Evolutionary conservation across 177 flowering plant species (phyloP), one percentile per base, ranked within the genome.

Genomic region (Vitis hybrid): DNA sequence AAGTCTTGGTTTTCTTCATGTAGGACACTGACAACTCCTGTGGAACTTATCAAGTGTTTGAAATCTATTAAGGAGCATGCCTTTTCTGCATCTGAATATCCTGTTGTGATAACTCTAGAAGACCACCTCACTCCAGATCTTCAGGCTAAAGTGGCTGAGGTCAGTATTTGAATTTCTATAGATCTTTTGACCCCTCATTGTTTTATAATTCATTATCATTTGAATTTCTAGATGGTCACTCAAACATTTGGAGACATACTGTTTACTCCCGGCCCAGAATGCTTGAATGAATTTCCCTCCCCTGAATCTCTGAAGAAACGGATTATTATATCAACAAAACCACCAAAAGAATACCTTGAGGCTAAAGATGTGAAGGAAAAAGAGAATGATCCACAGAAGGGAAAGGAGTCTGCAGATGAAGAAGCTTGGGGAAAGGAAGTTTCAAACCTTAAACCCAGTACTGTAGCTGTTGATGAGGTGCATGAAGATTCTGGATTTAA

Each of bases 1-100:
- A 59, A 17, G 51, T 48, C 19, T 45, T 51, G n/a, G 49, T 21
- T 66, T 61, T 65, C 57, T 71, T 34, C 52, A 21, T 71, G 59
- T 68, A 92, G 98, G 89, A 92, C 98, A n/a, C 72, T 91, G 70
- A 92, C 98, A 39, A 72, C 89, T 63, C 96, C 97, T 2, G 96
- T 92, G 76, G 79, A 76, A 72, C 91, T 92, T 13, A 80, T 89
- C 70, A 87, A 83, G 70, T 92, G 97, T 75, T 78, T 92, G 81
- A 81, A 64, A 65, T 86, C 91, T 52, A 92, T 92, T n/a, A 91
- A 86, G 76, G 90, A 90, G 59, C 78, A 92, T 78, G 97, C 97
- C 13, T 92, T 89, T 72, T 21, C 56, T 74, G 88, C 83, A 34
- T 89, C 94, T 58, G 87, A 85, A 11, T 89, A 82, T 70, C 93